These are phyloP conservation scores for Plasmodium gonderi DNA, from an alignment of 169 alveolate genomes.

Conservation along the genomic window DNA sequence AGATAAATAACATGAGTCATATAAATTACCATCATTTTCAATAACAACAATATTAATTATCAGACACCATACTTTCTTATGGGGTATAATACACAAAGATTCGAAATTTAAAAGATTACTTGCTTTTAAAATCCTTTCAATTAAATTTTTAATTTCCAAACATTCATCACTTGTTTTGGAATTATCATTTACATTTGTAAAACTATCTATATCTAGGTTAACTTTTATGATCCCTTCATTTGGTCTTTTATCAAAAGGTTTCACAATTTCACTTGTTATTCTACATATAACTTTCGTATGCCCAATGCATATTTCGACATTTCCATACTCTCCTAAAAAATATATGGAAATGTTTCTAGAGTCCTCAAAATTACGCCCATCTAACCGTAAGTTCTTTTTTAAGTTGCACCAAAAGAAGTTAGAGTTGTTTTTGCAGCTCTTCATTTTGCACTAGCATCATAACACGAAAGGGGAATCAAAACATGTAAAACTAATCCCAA, in stretches of 20 bases:
- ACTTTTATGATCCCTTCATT: conserved; percentile 50
- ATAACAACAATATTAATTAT: conserved; percentile 32
- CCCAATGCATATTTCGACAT: conserved; percentile 58
- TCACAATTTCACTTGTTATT: conserved; percentile 70
- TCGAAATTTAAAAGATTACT: conserved; percentile 65
- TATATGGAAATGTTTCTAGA: conserved; percentile 51
- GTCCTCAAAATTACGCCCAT: conserved; percentile 66
- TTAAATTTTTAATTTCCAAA: conserved; percentile 56
- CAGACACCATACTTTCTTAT: conserved; percentile 64
- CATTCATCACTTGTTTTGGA: conserved; percentile 37
- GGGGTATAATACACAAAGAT: conserved; percentile 64
- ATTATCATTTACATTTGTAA: conserved; percentile 11
- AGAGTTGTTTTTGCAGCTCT: conserved; percentile 40
- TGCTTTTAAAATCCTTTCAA: conserved; percentile 51
- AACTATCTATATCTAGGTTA: conserved; percentile 63
- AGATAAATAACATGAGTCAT: conserved; percentile 60
- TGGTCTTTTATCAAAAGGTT: conserved; percentile 47
- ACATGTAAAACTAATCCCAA: too few species aligned
- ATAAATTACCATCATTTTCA: conserved; percentile 68
- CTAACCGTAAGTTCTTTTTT: conserved; percentile 43
- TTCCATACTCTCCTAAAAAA: conserved; percentile 49
- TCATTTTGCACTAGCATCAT: conserved; percentile 23
- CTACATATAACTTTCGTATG: conserved; percentile 53
- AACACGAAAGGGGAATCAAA: neutral
- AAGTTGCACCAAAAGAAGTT: conserved; percentile 51